Evolutionary conservation across 2,329 filamentous ascomycete genomes (phyloP).

Genomic region (Rhinocladiella mackenziei): DNA sequence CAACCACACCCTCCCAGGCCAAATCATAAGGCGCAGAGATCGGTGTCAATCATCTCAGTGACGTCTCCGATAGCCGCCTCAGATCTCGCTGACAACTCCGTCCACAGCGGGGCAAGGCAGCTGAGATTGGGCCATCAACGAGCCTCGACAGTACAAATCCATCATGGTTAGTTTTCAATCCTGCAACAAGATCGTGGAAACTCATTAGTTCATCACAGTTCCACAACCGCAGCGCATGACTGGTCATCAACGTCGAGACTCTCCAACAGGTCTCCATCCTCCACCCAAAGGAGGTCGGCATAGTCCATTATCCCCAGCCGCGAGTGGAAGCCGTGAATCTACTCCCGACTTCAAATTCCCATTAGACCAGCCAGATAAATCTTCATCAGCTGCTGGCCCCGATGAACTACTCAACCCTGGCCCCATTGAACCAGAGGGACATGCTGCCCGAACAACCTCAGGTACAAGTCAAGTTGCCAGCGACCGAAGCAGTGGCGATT

Average conservation of each 20-base stretch:
- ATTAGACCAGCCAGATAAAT: slow-evolving; percentile 36
- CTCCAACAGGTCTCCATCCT: slow-evolving; percentile 13
- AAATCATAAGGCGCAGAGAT: slow-evolving; percentile 65
- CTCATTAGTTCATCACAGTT: slow-evolving; percentile 2
- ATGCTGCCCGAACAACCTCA: slow-evolving; percentile 2
- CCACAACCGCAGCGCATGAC: slow-evolving; percentile 6
- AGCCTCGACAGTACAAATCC: slow-evolving; percentile 23
- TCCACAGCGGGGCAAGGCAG: slow-evolving; percentile 16
- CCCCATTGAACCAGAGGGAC: slow-evolving; percentile 2
- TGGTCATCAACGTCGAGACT: slow-evolving; percentile 9
- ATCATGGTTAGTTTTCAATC: slow-evolving; percentile 19
- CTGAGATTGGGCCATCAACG: slow-evolving; percentile 24
- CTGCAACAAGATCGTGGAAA: neutral
- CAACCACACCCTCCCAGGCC: slow-evolving; percentile 29
- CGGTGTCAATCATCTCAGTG: slow-evolving; percentile 77
- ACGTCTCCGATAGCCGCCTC: slow-evolving; percentile 38
- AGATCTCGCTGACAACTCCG: slow-evolving; percentile 6
- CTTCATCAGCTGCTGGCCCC: neutral
- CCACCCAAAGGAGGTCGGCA: slow-evolving; percentile 14
- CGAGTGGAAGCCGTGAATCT: slow-evolving; percentile 41
- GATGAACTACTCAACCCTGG: neutral
- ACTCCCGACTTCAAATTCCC: slow-evolving; percentile 57
- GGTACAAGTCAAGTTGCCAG: slow-evolving; percentile 64
- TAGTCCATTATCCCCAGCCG: slow-evolving; percentile 21
- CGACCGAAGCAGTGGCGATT: slow-evolving; percentile 86